Evolutionary conservation across 345 rosid genomes (phyloP), one percentile per base, ranked within the genome.

Genomic region (Moringa oleifera): DNA sequence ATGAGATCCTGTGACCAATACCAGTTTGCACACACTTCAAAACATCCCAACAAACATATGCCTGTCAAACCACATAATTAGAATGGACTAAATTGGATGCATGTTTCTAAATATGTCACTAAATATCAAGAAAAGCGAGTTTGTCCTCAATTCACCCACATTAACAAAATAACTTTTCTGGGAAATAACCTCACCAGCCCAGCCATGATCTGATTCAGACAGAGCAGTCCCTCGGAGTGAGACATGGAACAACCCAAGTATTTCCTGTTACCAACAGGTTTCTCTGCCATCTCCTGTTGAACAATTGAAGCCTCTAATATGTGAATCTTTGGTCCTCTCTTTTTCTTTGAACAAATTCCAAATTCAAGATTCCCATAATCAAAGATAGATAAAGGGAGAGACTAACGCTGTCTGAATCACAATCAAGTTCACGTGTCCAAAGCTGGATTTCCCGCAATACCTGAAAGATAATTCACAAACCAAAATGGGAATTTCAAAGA

Each of bases 371-470:
- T 41, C 12, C 12, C 6, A 41, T 1, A 4, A 41, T 4, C 6
- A 41, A 41, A 41, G 12, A 28, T 28, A 57, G 23, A 62, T 8
- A 45, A 41, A 19, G 46, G 25, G 20, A 12, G 1, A 63, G 55
- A 22, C 71, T 67, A 63, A 47, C 77, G 56, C 45, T 22, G 49
- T 51, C 64, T 4, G 72, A 70, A 72, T 73, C 75, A 55, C 41
- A 1, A 51, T 52, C 70, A 22, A 59, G 66, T 54, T 79, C 78
- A 4, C 25, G 31, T 13, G 20, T 80, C 82, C 79, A 77, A 41
- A 65, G 68, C 71, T 74, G 83, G 55, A 90, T 72, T 55, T 80
- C 78, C 65, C 78, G 80, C 55, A 64, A 67, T 37, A 80, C 75
- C 91, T 82, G 62, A 46, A 58, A 59, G 20, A 53, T 33, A 7